A percentile compares a stretch with the other conserved stretches of the same genome.
Conservation (phyloP, 2,329 filamentous ascomycete genomes). For the Aspergillus fumigatus region DNA sequence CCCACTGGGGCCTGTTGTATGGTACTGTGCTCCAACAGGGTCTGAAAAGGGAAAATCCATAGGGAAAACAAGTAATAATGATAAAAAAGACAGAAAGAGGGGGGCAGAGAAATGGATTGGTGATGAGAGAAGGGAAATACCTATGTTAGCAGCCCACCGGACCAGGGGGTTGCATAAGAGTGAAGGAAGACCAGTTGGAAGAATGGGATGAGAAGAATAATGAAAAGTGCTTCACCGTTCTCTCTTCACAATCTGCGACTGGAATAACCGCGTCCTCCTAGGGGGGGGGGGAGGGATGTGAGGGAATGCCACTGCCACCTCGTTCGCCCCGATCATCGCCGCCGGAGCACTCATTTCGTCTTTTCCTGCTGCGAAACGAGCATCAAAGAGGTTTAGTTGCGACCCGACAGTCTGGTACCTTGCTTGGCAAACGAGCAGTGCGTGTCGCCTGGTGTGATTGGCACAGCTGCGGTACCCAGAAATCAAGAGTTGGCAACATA, state of each 20-base stretch:
- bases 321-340: conserved; percentile 13
- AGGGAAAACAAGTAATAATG: background rate
- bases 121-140: background rate
- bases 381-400: conserved; percentile 22
- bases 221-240: background rate
- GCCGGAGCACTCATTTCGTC: conserved; percentile 10
- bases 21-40: background rate
- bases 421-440: conserved; percentile 32
- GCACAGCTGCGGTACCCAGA: conserved; percentile 22
- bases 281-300: no score
- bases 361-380: conserved; percentile 10
- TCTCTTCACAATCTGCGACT: background rate
- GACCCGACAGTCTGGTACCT: conserved; percentile 32
- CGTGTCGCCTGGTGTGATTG: conserved; percentile 24
- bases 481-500: conserved; percentile 2
- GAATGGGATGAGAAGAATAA: background rate
- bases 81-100: conserved; percentile 1
- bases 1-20: background rate
- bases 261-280: background rate
- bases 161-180: background rate
- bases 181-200: background rate
- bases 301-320: conserved; percentile 1
- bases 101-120: background rate
- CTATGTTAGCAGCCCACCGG: background rate
- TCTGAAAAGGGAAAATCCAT: background rate